Base-by-base conservation (phyloP, 345 rosid species). In the Rhizophora mangle region DNA sequence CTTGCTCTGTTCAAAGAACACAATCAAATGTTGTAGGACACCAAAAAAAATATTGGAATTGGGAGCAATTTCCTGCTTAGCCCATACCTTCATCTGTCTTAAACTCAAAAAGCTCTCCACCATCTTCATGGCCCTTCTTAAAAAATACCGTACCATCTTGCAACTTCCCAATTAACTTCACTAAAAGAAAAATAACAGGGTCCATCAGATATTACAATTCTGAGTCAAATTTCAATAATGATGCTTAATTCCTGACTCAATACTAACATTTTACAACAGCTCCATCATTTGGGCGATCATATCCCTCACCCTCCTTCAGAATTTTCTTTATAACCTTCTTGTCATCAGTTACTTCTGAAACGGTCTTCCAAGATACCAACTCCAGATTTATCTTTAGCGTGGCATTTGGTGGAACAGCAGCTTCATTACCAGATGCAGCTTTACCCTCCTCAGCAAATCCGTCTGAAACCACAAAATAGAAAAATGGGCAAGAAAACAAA, bases 381-480 rank as follows among this genome's bases (percentile, higher is more conserved):
- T 90, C 93, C 67, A 95, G 72, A 1, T 68, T 80, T 66, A 95
- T 86, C 65, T 83, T 73, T n/a, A 92, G 86, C 0, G 77, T 78
- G 13, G 96, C 92, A 82, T 88, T 95, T 9, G 94, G 96, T 13
- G 96, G 98, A 73, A 95, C 85, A 0, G 96, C 87, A 72, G 75
- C 83, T 75, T 84, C 88, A 77, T 70, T 77, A 67, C 68, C 87
- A 22, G 83, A 51, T 5, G 85, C 90, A 6, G 82, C 80, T 73
- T 82, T 90, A 20, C 99, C 97, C 72, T 85, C 86, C 85, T 89
- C 97, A 36, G 95, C 97, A 74, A 92, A 92, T 64, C 99, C 97
- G 85, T 92, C 98, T 96, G 30, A 24, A 22, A 24, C 60, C 22
- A 55, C 11, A 19, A 36, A 53, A 39, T 10, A 39, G 2, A 9